A percentile compares a stretch with the other conserved stretches of the same genome.
Evolutionary conservation across 495 filamentous ascomycete species (phyloP).

Genomic region (Beverwykella pulmonaria): DNA sequence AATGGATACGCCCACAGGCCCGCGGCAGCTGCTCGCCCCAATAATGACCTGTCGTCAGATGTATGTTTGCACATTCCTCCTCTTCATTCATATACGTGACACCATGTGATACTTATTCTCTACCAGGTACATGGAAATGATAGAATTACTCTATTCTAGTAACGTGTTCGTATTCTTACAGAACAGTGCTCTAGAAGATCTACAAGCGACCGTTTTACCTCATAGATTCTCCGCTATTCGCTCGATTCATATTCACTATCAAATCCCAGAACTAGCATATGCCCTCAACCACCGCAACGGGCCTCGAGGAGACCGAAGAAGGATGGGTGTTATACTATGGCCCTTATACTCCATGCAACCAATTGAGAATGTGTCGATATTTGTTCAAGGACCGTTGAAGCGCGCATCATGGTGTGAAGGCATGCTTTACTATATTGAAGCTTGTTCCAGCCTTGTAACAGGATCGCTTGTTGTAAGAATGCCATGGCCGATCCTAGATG

Average conservation of each 20-base stretch:
- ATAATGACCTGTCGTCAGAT: neutral
- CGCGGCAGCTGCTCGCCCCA: neutral
- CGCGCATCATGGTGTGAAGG: neutral
- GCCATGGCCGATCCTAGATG: neutral
- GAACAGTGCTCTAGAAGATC: neutral
- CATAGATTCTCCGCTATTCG: neutral
- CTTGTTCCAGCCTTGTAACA: neutral
- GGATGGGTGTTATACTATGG: neutral
- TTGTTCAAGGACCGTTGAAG: slow-evolving; percentile 2
- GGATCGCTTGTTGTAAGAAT: neutral
- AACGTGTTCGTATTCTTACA: slow-evolving; percentile 7
- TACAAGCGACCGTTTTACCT: neutral
- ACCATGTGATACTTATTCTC: neutral
- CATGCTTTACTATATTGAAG: neutral
- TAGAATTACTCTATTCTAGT: neutral
- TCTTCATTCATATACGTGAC: neutral
- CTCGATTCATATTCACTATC: slow-evolving; percentile 7
- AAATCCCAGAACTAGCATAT: neutral
- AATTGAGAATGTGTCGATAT: neutral
- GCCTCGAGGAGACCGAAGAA: no score
- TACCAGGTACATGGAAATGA: neutral
- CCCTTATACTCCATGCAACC: neutral
- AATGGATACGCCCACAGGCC: no score
- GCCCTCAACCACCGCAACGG: no score
- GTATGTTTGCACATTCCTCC: neutral